Percentiles rank a stretch among this genome's conserved stretches.
Evolutionary conservation across 441 rosid genomes (phyloP).

Genomic region (Gossypium schwendimanii): DNA sequence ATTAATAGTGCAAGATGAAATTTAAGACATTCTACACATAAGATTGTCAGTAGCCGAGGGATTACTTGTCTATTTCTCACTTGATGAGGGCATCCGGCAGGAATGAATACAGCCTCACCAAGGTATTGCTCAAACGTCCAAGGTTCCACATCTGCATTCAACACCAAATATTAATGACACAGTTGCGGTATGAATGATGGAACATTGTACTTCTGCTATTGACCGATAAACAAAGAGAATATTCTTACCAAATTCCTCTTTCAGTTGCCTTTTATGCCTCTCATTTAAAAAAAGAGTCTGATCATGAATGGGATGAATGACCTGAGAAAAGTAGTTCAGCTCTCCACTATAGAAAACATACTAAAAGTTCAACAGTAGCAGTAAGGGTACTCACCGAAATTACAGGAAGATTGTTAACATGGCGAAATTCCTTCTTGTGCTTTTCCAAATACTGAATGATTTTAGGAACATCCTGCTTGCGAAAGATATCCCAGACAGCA

Average conservation of each 20-base stretch:
- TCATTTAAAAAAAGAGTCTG: conserved; percentile 30
- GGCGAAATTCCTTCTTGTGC: conserved; percentile 31
- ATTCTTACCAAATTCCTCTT: conserved; percentile 37
- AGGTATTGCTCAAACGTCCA: conserved; percentile 39
- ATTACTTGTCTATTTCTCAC: conserved; percentile 36
- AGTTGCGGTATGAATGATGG: background rate
- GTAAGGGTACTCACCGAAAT: conserved; percentile 26
- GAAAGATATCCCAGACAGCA: conserved; percentile 39
- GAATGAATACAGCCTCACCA: conserved; percentile 40
- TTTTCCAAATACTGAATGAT: conserved; percentile 23
- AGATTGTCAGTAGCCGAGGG: background rate
- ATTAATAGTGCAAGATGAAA: background rate
- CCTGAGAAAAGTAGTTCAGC: conserved; percentile 18
- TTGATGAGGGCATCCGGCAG: conserved; percentile 42
- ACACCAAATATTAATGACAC: background rate
- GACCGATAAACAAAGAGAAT: background rate
- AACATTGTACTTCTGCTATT: background rate
- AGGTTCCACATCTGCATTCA: conserved; percentile 29
- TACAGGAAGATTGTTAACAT: conserved; percentile 29
- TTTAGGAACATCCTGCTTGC: conserved; percentile 34
- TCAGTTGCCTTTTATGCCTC: conserved; percentile 32
- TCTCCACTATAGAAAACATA: background rate
- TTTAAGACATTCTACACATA: background rate
- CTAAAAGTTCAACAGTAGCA: background rate
- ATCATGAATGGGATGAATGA: conserved; percentile 34